Evolutionary conservation across 2,329 filamentous ascomycete genomes (phyloP), one percentile per base, ranked within the genome.

Genomic region (Dothiorella sarmentorum): DNA sequence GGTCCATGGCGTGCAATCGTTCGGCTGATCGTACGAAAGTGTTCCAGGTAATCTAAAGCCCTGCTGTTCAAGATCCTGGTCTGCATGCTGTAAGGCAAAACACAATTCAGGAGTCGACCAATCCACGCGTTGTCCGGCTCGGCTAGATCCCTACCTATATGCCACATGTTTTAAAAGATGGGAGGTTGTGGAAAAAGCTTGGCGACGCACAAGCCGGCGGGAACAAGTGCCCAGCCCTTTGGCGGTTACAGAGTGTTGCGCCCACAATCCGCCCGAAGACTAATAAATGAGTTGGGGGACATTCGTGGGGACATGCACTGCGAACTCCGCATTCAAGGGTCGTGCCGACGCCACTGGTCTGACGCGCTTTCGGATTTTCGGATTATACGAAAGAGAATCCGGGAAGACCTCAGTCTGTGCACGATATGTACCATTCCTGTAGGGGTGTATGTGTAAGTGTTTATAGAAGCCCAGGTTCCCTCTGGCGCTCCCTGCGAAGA

Each of bases 91-190:
- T 40, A 33, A 52, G 33, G 22, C 47, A 52, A 10, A 22, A 27
- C 33, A 27, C 26, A 37, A 53, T 17, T 13, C n/a, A 40, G 49
- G 49, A 53, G 49, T 40, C 35, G 35, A 11, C 49, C 49, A 53
- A 53, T 53, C 35, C 49, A 24, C 33, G 24, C 49, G n/a, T 13
- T 18, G 17, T 6, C 5, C 11, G 3, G 9, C 17, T 18, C 45
- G 45, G 49, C 33, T 29, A 38, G 15, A 53, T 53, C 49, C 49
- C 35, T 53, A 35, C 26, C 49, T 31, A 20, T 40, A 53, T 53
- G 49, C 49, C n/a, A 29, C n/a, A 38, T 53, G 35, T 53, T 53
- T 53, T 53, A 53, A 53, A n/a, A n/a, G n/a, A n/a, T n/a, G 49
- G 49, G 40, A 40, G 49, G 33, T 15, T 29, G 33, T n/a, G 7